A percentile compares a stretch with the other conserved stretches of the same genome.
Conservation (phyloP, 1,284 basidiomycete genomes). For the Cutaneotrichosporon dermatis region DNA sequence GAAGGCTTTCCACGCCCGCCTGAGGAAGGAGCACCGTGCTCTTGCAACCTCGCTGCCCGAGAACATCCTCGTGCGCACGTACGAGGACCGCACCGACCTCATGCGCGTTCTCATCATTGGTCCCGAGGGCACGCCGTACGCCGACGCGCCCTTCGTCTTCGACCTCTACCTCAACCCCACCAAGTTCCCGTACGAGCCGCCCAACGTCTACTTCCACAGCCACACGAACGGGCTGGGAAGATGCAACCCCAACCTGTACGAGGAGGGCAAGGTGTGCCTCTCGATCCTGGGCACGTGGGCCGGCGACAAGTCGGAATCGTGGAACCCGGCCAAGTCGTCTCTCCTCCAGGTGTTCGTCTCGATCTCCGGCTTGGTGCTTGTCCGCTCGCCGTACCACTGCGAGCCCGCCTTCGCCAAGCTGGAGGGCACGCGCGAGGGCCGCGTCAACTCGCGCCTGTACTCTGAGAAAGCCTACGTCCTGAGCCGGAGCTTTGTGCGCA, state of each 20-base stretch:
- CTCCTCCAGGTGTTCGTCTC: constrained; percentile 88
- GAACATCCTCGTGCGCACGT: constrained; percentile 54
- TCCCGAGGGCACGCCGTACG: constrained; percentile 86
- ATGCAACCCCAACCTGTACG: constrained; percentile 78
- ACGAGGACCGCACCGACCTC: constrained; percentile 74
- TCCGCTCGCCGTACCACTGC: constrained; percentile 90
- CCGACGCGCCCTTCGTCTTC: constrained; percentile 89
- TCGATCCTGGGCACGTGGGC: constrained; percentile 89
- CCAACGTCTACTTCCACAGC: constrained; percentile 81
- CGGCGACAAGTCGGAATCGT: constrained; percentile 77
- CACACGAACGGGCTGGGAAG: constrained; percentile 92
- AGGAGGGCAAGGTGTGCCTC: constrained; percentile 91
- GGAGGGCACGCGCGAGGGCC: constrained; percentile 80
- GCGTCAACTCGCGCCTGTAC: constrained; percentile 58
- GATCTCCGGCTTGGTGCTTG: constrained; percentile 87
- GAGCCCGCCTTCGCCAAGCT: constrained; percentile 86
- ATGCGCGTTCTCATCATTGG: constrained; percentile 85
- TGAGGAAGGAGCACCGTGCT: constrained; percentile 77
- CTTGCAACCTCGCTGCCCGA: constrained; percentile 67
- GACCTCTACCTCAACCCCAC: constrained; percentile 86
- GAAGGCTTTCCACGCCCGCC: constrained; percentile 66
- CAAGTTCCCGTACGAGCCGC: constrained; percentile 76
- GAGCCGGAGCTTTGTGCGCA: constrained; percentile 78
- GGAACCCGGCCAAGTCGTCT: constrained; percentile 70
- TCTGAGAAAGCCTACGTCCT: constrained; percentile 85